These are phyloP conservation scores for Aureobasidium sp. DNA, from an alignment of 2,329 filamentous ascomycete genomes.

Conservation along the genomic window DNA sequence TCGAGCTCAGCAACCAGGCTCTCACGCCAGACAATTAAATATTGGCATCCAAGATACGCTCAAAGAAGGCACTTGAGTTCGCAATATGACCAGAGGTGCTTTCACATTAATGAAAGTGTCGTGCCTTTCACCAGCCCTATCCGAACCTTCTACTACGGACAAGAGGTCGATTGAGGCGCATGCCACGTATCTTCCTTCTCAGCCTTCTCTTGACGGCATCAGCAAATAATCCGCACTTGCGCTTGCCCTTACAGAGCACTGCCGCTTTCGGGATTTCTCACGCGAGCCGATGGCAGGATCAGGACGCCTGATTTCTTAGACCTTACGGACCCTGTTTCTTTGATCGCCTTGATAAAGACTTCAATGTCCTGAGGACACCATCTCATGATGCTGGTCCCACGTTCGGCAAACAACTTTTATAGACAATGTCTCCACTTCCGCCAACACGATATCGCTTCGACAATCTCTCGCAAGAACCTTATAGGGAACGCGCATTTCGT, in stretches of 20 bases:
- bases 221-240: neutral
- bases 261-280: neutral
- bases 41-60: too few species aligned
- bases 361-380: neutral
- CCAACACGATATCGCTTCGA: neutral
- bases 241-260: neutral
- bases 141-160: neutral
- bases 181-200: neutral
- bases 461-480: neutral
- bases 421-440: neutral
- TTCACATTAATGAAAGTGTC: neutral
- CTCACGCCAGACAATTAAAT: too few species aligned
- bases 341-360: neutral
- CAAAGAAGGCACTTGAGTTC: neutral
- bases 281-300: neutral
- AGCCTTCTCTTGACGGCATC: neutral
- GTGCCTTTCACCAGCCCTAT: neutral
- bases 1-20: too few species aligned
- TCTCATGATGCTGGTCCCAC: neutral
- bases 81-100: too few species aligned
- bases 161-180: too few species aligned
- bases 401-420: neutral
- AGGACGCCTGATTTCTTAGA: neutral
- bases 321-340: neutral
- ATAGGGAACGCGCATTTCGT: conserved; percentile 1